Base-by-base conservation (phyloP, 176 grass and related monocot genomes). In the Phyllostachys edulis region DNA sequence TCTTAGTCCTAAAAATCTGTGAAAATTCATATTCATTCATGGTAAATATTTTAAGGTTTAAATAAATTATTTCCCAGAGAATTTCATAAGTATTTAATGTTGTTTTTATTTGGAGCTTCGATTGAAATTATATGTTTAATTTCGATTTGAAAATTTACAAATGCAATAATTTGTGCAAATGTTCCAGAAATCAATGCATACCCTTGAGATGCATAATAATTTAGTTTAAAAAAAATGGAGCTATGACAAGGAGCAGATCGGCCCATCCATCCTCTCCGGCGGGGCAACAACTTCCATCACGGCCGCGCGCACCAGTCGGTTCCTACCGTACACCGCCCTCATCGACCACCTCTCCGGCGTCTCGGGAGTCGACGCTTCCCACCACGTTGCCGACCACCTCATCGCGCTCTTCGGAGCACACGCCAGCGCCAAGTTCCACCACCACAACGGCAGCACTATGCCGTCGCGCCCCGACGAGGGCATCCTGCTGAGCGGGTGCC, bases 191-290 rank as follows among this genome's bases (percentile, higher is more conserved):
- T n/a, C n/a, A n/a, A n/a, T n/a, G n/a, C n/a, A n/a, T n/a, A n/a
- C n/a, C n/a, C n/a, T n/a, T n/a, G n/a, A n/a, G n/a, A n/a, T n/a
- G n/a, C n/a, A n/a, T n/a, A n/a, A n/a, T n/a, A n/a, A n/a, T n/a
- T n/a, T n/a, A n/a, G n/a, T n/a, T n/a, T n/a, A n/a, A n/a, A n/a
- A n/a, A n/a, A n/a, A n/a, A n/a, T n/a, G n/a, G n/a, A n/a, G n/a
- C n/a, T n/a, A n/a, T n/a, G n/a, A n/a, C n/a, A n/a, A 94, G 81
- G 95, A 97, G 73, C 95, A 97, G 76, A 94, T 97, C 63, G 95
- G 95, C 37, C 92, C 95, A 16, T 69, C 66, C 51, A 63, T 73
- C 23, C 27, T 65, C 73, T 5, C 9, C 18, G 79, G 21, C 27
- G 63, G 9, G 0, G 37, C 64, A 5, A 24, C 41, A 5, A 3